These are phyloP conservation scores for Aspergillus haitiensis DNA, from an alignment of 495 filamentous ascomycete species.

Conservation along the genomic window DNA sequence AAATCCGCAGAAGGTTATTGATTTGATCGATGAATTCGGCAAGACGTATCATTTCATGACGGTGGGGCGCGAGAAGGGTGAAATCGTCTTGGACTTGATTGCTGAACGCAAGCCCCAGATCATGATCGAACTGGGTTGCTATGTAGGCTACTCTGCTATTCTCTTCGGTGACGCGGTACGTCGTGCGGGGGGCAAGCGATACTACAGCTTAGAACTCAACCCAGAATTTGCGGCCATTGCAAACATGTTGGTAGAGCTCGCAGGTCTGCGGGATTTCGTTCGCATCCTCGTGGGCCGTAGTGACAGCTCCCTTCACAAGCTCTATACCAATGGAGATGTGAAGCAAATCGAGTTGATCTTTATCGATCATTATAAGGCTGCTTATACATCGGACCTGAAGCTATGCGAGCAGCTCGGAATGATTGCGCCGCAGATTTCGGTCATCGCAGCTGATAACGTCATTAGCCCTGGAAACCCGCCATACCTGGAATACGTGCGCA, in stretches of 20 bases:
- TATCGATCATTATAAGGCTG: constrained; percentile 73
- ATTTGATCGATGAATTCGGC: constrained; percentile 71
- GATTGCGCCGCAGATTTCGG: constrained; percentile 55
- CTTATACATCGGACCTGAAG: constrained; percentile 70
- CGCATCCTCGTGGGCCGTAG: constrained; percentile 66
- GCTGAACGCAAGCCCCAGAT: constrained; percentile 59
- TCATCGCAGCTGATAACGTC: constrained; percentile 74
- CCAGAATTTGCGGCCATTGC: constrained; percentile 67
- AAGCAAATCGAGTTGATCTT: constrained; percentile 66
- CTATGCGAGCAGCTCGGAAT: constrained; percentile 66
- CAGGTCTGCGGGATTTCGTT: constrained; percentile 65
- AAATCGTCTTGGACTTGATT: constrained; percentile 65
- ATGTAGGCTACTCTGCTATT: constrained; percentile 77
- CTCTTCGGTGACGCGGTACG: constrained; percentile 65
- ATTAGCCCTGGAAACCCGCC: constrained; percentile 72
- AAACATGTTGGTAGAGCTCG: constrained; percentile 61
- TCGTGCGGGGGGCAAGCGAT: constrained; percentile 57
- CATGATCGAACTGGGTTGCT: constrained; percentile 80
- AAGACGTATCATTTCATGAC: constrained; percentile 72
- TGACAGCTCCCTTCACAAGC: constrained; percentile 55
- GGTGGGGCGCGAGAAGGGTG: constrained; percentile 70
- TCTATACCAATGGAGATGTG: constrained; percentile 53
- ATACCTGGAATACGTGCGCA: constrained; percentile 55
- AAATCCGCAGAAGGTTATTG: constrained; percentile 62
- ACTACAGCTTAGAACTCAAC: constrained; percentile 67